Evolutionary conservation across 75 land plant genomes (phyloP).

Genomic region (Cryptomeria japonica): DNA sequence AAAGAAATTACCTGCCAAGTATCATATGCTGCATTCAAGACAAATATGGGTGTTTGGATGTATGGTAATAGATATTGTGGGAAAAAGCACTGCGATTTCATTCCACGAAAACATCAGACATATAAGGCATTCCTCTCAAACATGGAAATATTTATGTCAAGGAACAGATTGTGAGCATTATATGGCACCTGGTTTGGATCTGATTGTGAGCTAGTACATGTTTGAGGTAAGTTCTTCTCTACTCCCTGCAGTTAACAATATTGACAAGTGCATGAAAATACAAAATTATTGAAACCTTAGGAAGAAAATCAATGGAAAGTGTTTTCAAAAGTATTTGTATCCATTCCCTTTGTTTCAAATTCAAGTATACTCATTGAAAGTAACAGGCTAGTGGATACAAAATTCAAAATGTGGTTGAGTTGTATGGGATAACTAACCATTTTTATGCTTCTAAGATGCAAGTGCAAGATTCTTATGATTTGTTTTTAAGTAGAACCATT

Average conservation of each 20-base stretch:
- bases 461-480: not conserved
- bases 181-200: constrained; percentile 7
- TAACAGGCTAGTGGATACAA: not conserved
- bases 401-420: not conserved
- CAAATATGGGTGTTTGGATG: constrained; percentile 72
- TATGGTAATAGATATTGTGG: constrained; percentile 70
- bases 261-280: not conserved
- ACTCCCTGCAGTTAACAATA: constrained; percentile 5
- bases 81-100: constrained; percentile 80
- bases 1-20: constrained; percentile 77
- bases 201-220: not conserved
- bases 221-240: not conserved
- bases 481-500: not conserved
- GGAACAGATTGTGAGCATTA: not conserved
- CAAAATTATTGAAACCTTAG: not conserved
- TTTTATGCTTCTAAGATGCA: not conserved
- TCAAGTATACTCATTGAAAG: not conserved
- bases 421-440: not conserved
- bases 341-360: not conserved
- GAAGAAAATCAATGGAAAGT: not conserved
- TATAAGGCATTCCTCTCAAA: not conserved
- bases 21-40: constrained; percentile 89
- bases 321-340: not conserved
- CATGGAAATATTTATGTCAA: not conserved
- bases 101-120: not conserved